phyloP scores from a whole-genome alignment of 345 rosid species.

The Linum lewisii region DNA sequence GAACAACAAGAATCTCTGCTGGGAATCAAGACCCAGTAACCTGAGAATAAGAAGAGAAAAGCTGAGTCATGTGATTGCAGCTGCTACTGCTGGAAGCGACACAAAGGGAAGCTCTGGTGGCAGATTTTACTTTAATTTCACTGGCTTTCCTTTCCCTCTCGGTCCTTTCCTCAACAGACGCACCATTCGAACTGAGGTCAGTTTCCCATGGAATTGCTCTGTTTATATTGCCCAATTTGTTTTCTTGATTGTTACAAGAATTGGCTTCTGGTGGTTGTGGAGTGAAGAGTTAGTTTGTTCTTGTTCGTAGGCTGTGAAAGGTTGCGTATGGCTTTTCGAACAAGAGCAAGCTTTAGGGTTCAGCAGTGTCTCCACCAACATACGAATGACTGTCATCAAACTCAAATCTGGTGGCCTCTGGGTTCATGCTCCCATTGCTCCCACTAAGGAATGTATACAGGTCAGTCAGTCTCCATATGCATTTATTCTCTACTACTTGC shows the following conservation, averaged over 20 bases:
- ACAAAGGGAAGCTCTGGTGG: slow-evolving; percentile 21
- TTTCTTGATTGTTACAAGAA: neutral
- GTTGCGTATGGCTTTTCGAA: slow-evolving; percentile 85
- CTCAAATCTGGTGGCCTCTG: slow-evolving; percentile 95
- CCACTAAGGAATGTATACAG: slow-evolving; percentile 92
- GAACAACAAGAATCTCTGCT: slow-evolving; percentile 28
- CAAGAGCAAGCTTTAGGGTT: slow-evolving; percentile 98
- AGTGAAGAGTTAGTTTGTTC: neutral
- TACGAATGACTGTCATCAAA: slow-evolving; percentile 91
- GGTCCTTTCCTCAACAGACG: slow-evolving; percentile 93
- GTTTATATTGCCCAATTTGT: neutral
- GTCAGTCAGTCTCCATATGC: slow-evolving; percentile 18
- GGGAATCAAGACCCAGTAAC: slow-evolving; percentile 31
- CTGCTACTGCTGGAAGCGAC: slow-evolving; percentile 33
- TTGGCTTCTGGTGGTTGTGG: neutral
- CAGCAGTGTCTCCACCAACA: slow-evolving; percentile 92
- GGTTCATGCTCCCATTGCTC: slow-evolving; percentile 99
- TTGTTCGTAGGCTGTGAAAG: slow-evolving; percentile 62
- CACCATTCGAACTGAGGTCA: slow-evolving; percentile 78
- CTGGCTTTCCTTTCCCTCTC: slow-evolving; percentile 95
- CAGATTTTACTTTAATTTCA: slow-evolving; percentile 73
- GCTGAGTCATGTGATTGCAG: slow-evolving; percentile 36
- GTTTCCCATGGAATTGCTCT: slow-evolving; percentile 6
- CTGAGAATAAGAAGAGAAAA: slow-evolving; percentile 20
- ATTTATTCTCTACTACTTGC: neutral